Evolutionary conservation across 768 basidiomycete genomes (phyloP), one percentile per base, ranked within the genome.

Genomic region (Calocera viscosa): DNA sequence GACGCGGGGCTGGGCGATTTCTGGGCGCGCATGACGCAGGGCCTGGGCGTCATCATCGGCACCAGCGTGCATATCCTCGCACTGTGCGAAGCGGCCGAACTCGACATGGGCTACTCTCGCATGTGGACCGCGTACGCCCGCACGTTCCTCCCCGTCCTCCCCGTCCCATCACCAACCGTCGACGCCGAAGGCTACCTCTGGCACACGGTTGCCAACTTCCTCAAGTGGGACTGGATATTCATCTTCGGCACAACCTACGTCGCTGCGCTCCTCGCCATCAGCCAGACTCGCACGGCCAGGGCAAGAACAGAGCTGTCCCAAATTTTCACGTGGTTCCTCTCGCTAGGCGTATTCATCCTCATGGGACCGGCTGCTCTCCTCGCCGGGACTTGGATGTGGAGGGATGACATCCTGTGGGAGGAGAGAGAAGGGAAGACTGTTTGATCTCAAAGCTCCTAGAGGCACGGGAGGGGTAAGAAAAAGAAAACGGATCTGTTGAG

Each of bases 211-310:
- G 53, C 53, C 53, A 60, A 60, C 53, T 60, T 60, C 53, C 53
- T 60, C 26, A 60, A 60, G 22, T 60, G 53, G 53, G 30, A 60
- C 30, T 60, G 53, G 53, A 60, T 60, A 11, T 60, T 60, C 53
- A 60, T 60, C 11, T 60, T 26, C 26, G 10, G 14, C 53, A 28
- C 26, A 11, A 60, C 14, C 5, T 60, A 32, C 16, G 26, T 32
- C 30, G 26, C 53, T 10, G 53, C 14, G 53, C 5, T 60, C 26
- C 10, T 26, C 30, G 53, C 53, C 11, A 19, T 60, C 19, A 19
- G 2, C 26, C 53, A 60, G 26, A 60, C 53, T 16, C 24, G 53
- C 5, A 60, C 53, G 7, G 30, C 53, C 8, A 14, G 53, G 53
- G 53, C 53, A 10, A 28, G 26, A 32, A 60, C 14, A 19, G 53